Evolutionary conservation across 257 asterid species (phyloP).

Genomic region (Gentiana dahurica): DNA sequence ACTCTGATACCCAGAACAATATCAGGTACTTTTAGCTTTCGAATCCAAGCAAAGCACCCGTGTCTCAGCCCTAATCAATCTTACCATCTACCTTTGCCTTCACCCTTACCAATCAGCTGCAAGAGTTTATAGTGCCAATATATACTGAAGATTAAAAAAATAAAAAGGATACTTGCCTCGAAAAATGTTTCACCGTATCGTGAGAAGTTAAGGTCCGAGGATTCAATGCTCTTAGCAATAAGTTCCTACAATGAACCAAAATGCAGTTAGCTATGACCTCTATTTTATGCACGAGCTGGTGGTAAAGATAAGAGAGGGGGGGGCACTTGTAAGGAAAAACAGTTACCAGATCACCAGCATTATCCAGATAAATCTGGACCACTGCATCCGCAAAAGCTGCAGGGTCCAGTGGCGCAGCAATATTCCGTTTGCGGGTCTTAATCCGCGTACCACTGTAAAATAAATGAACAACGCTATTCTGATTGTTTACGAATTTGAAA

Average conservation of each 20-base stretch:
- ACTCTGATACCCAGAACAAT: no score
- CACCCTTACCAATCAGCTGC: no score
- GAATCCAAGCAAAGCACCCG: no score
- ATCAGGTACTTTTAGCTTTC: neutral
- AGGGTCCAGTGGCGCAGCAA: constrained; percentile 97
- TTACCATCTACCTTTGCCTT: no score
- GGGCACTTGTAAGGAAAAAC: neutral
- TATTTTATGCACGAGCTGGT: neutral
- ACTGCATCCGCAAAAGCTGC: constrained; percentile 99
- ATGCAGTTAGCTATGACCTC: constrained; percentile 1
- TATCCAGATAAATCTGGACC: constrained; percentile 98
- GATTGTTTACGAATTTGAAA: no score
- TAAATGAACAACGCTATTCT: neutral
- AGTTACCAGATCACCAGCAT: constrained; percentile 98
- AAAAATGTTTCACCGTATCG: constrained; percentile 94
- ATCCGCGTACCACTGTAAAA: constrained; percentile 94
- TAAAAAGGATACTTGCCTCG: constrained; percentile 34
- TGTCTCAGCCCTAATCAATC: no score
- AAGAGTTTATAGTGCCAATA: no score
- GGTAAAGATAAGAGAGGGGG: neutral
- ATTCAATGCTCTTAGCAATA: constrained; percentile 69
- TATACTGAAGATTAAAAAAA: no score
- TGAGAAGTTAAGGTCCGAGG: constrained; percentile 69
- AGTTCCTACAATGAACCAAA: constrained; percentile 53
- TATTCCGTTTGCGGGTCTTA: constrained; percentile 99